Conservation (phyloP, 2,329 filamentous ascomycete species). For the Calonectria naviculata region DNA sequence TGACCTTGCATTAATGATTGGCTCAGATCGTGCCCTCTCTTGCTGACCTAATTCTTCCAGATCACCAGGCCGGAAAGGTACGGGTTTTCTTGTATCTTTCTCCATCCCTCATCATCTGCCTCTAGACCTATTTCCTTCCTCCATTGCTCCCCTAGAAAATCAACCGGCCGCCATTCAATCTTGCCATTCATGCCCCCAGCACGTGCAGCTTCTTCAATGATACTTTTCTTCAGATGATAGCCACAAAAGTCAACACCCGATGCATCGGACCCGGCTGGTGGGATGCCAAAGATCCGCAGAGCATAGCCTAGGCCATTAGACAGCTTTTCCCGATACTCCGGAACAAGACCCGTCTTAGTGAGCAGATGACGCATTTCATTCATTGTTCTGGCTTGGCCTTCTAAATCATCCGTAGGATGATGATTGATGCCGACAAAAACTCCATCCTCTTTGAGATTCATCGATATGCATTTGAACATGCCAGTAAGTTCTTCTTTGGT, state of each 20-base stretch:
- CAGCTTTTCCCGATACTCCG: not conserved
- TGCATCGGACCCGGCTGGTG: not conserved
- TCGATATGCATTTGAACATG: not conserved
- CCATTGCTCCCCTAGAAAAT: not conserved
- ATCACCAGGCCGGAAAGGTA: not conserved
- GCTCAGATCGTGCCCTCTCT: too few relatives aligned
- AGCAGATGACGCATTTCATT: not conserved
- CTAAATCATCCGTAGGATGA: not conserved
- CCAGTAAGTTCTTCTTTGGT: not conserved
- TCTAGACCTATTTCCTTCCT: not conserved
- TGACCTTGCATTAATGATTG: rapidly evolving
- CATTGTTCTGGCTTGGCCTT: not conserved
- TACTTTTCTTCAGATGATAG: not conserved
- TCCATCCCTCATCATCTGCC: not conserved
- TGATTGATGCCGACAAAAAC: not conserved
- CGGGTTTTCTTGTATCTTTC: not conserved
- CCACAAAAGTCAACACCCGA: not conserved
- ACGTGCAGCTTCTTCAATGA: not conserved
- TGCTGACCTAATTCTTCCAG: not conserved
- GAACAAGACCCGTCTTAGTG: not conserved
- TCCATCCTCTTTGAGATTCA: not conserved
- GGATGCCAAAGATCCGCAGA: not conserved
- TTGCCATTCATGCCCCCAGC: not conserved
- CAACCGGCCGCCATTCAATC: not conserved
- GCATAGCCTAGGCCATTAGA: not conserved